Base-by-base conservation (phyloP, 371 early-diverging fungal species). In the Mucor velutinosus region DNA sequence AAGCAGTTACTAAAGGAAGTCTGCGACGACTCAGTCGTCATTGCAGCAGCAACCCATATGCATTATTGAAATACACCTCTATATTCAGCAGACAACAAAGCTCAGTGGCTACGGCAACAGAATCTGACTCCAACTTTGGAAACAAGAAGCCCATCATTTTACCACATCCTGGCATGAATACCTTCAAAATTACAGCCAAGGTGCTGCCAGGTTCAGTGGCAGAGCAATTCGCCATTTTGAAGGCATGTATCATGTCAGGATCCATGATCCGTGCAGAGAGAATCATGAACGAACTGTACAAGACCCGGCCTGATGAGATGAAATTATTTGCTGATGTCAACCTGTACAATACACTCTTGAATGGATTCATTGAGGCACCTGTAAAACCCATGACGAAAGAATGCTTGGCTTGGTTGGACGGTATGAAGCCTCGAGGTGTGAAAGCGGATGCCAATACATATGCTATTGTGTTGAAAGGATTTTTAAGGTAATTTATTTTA, bases 311-410 rank as follows among this genome's bases (percentile, higher is more conserved):
- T 0, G 81, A 83, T 35, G 92, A 92, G 53, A 90, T 93, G 93
- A 77, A 83, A 63, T 74, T 89, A 33, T 76, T 87, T 37, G 87
- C 89, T 11, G 91, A 94, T 67, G 84, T 87, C 14, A 83, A 87
- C 41, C 79, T 96, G 60, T 89, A 95, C 74, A 97, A 98, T 73
- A 77, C 90, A 29, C 93, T 97, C 49, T 74, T 96, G 33, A 90
- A 92, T 59, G 91, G 91, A 0, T 88, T 92, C 65, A 76, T 94
- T 43, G 84, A 80, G 21, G 76, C 79, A 11, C 51, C 70, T 14
- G 4, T 21, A 25, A 57, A 43, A 14, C 87, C 91, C 15, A 74
- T 86, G 65, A 81, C 83, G 27, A 77, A 78, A 21, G 80, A 88
- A 57, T 94, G 94, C 11, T 70, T 92, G 29, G 75, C 86, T 45